Base-by-base conservation (phyloP, 768 basidiomycete genomes). In the Solioccasus polychromus region DNA sequence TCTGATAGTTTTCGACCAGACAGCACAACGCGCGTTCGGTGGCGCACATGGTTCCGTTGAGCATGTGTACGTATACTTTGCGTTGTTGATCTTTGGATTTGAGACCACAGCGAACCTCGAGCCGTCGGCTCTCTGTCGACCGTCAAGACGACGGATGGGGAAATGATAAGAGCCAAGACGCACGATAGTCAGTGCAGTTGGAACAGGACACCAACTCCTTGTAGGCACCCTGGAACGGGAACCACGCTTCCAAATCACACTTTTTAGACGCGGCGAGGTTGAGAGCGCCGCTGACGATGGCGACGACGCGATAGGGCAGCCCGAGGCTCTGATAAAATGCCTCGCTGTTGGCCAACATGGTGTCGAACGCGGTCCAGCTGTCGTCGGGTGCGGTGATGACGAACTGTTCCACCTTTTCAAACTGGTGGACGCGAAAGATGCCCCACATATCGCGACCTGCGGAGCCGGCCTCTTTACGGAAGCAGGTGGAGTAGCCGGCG, bases 371-470 rank as follows among this genome's bases (percentile, higher is more conserved):
- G 65, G 82, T 85, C 86, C 94, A 93, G 62, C 93, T 95, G 64
- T 92, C 87, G 54, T 89, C 86, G 1, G 96, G 94, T 20, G 92
- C 87, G 7, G 95, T 97, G 57, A 99, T 78, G 71, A 88, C 84
- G 69, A 98, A 98, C 74, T 98, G 83, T 65, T 99, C 96, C 42
- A 99, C 80, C 74, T 99, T 99, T 71, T 99, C 96, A 55, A 99
- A 99, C 69, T 99, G 96, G 64, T 99, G 96, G 44, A 99, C 95
- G 19, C 96, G 90, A 83, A 99, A 99, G 69, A 98, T 97, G 46
- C 96, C 96, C 93, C 96, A 97, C 77, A 95, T 97, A 57, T 99
- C 96, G 44, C 92, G 86, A 4, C 96, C 96, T 8, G 92, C 92
- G 3, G 92, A 88, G 26, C 96, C 96, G 3, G 96, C 96, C 72